Evolutionary conservation across 441 rosid genomes (phyloP).

Genomic region (Mallotus japonicus): DNA sequence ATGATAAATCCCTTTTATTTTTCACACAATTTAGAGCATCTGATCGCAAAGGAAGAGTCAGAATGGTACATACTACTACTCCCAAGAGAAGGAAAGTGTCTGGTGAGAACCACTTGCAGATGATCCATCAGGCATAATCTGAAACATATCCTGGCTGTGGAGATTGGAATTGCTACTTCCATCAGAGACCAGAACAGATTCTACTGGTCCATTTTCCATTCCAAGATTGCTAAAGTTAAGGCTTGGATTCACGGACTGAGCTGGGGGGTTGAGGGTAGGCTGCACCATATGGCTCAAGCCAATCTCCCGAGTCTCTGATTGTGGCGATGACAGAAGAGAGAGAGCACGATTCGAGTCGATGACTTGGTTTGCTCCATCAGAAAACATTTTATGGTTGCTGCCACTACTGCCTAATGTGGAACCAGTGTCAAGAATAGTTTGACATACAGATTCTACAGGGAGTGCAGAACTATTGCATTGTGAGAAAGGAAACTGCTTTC

Average conservation of each 20-base stretch:
- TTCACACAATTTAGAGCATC: not conserved
- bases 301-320: constrained; percentile 37
- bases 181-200: constrained; percentile 33
- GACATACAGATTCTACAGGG: constrained; percentile 35
- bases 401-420: constrained; percentile 25
- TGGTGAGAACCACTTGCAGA: constrained; percentile 43
- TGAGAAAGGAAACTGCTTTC: constrained; percentile 43
- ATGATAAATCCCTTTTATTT: not conserved
- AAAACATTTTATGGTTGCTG: constrained; percentile 39
- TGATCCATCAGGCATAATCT: constrained; percentile 35
- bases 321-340: constrained; percentile 91
- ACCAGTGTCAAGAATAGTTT: constrained; percentile 27
- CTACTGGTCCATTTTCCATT: constrained; percentile 31
- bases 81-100: constrained; percentile 60
- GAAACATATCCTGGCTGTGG: constrained; percentile 34
- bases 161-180: constrained; percentile 30
- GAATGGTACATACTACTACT: constrained; percentile 30
- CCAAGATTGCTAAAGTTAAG: constrained; percentile 34
- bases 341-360: constrained; percentile 54
- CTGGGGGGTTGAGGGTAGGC: constrained; percentile 32
- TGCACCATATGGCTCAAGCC: constrained; percentile 43
- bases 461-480: constrained; percentile 30
- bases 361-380: constrained; percentile 30
- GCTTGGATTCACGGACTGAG: constrained; percentile 40
- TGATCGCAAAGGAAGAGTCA: not conserved